Base-by-base conservation (phyloP, 1,139 yeast species). In the Yamadazyma dushanensis region DNA sequence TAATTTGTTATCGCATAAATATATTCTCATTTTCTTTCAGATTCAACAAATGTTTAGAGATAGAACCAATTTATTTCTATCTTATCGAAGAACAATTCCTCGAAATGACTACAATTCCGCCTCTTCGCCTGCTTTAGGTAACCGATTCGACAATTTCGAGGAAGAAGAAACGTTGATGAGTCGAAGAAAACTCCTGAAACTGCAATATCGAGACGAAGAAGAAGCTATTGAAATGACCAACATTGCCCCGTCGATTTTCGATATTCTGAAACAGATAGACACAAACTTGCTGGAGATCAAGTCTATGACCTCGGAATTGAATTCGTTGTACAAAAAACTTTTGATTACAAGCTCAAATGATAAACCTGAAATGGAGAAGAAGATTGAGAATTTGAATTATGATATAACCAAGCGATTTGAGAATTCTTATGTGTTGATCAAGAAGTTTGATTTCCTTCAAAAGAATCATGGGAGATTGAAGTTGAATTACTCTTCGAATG, bases 321-420 rank as follows among this genome's bases (percentile, higher is more conserved):
- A 80, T 37, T 71, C 75, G 23, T 59, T 88, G 32, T 94, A 94
- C 57, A 83, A 85, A 56, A 84, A 83, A 59, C 84, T 90, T 47
- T 71, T 92, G 19, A 73, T 92, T 32, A 96, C 96, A 2, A 92
- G 92, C 26, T 86, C 89, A 53, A 81, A 76, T 45, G 97, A 90
- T 55, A 74, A 86, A 44, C 73, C 79, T 3, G 70, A 71, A 16
- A 80, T 80, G 45, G 87, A 83, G 45, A 76, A 73, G 41, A 59
- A 62, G 38, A 88, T 94, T 44, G 97, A 90, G 54, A 77, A 77
- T 37, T 59, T 87, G 47, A 88, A 92, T 38, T 81, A 77, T 50
- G 71, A 76, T 17, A 80, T 90, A 34, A 85, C 96, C 16, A 71
- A 78, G 58, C 66, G 74, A 47, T 76, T 85, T 57, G 96, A 89